Percentiles rank a stretch among this genome's conserved stretches.
Evolutionary conservation across 208 protist species (phyloP).

Genomic region (Leptomonas pyrrhocoris): DNA sequence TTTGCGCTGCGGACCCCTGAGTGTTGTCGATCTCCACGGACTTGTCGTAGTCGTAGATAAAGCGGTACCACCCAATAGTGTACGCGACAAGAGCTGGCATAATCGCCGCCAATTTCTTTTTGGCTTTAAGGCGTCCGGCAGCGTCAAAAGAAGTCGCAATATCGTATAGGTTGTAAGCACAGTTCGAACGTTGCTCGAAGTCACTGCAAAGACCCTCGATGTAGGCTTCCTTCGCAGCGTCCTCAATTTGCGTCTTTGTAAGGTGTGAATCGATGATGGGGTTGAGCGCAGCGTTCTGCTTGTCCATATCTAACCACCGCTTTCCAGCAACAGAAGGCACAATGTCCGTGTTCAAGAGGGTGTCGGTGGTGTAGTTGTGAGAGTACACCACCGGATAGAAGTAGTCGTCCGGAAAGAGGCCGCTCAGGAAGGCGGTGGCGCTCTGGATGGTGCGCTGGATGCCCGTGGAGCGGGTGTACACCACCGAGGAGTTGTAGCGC

Average conservation of each 20-base stretch:
- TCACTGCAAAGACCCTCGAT: conserved; percentile 38
- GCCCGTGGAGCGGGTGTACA: conserved; percentile 62
- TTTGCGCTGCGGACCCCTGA: conserved; percentile 45
- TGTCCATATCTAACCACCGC: conserved; percentile 28
- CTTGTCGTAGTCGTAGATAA: conserved; percentile 39
- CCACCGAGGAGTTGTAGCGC: conserved; percentile 48
- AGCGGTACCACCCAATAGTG: conserved; percentile 30
- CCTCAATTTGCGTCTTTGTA: conserved; percentile 44
- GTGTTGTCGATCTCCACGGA: conserved; percentile 25
- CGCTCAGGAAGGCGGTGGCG: conserved; percentile 50
- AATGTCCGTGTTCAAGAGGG: conserved; percentile 44
- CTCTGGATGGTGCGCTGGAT: conserved; percentile 64
- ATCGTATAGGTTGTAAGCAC: conserved; percentile 47
- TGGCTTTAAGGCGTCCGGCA: conserved; percentile 21
- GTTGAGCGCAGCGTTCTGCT: conserved; percentile 10
- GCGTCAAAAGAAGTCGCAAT: conserved; percentile 52
- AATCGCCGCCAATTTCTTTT: conserved; percentile 28
- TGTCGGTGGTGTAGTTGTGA: conserved; percentile 41
- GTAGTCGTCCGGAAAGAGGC: conserved; percentile 47
- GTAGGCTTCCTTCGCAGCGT: conserved; percentile 44
- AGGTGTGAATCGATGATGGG: conserved; percentile 40
- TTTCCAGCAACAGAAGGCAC: conserved; percentile 37
- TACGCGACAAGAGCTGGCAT: conserved; percentile 21
- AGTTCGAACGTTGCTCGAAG: conserved; percentile 32
- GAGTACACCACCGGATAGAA: conserved; percentile 59